phyloP scores from a whole-genome alignment of 2,329 filamentous ascomycete genomes.

The Monosporascus cannonballus region DNA sequence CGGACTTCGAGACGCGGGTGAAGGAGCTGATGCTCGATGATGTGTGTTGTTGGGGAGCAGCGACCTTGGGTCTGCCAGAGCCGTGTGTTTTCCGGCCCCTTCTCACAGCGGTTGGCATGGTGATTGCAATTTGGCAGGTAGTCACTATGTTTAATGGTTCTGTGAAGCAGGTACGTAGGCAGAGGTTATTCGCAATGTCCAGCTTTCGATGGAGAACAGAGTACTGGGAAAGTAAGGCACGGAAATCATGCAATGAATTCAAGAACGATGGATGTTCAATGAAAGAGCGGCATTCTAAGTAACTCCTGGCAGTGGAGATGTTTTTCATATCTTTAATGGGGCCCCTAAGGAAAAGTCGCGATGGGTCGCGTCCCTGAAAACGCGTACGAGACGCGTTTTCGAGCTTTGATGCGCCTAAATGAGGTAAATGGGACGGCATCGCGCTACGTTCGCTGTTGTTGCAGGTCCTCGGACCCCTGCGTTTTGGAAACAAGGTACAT shows the following conservation, averaged over 20 bases:
- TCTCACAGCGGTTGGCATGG: constrained; percentile 21
- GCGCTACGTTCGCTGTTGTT: too few species aligned
- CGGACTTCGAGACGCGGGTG: constrained; percentile 40
- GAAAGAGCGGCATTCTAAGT: not conserved
- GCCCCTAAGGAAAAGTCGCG: not conserved
- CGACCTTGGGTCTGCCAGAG: constrained; percentile 14
- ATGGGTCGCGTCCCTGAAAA: not conserved
- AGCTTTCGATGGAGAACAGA: too few species aligned
- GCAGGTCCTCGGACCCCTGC: too few species aligned
- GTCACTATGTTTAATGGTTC: not conserved
- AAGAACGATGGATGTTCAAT: too few species aligned
- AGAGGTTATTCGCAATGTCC: not conserved
- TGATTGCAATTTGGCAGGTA: constrained; percentile 5
- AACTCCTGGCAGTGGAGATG: not conserved
- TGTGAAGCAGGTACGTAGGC: not conserved
- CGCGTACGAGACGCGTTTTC: not conserved
- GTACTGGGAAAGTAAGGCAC: too few species aligned
- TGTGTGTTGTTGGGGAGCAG: constrained; percentile 19
- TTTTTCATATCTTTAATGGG: not conserved
- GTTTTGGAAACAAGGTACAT: too few species aligned
- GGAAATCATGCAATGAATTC: too few species aligned
- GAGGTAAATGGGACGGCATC: not conserved
- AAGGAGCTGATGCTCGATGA: constrained; percentile 37
- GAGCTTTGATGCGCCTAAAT: not conserved
- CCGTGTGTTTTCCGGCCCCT: constrained; percentile 19